Conservation (phyloP, 1,139 yeast genomes). For the Saccharomycopsis phalli region DNA sequence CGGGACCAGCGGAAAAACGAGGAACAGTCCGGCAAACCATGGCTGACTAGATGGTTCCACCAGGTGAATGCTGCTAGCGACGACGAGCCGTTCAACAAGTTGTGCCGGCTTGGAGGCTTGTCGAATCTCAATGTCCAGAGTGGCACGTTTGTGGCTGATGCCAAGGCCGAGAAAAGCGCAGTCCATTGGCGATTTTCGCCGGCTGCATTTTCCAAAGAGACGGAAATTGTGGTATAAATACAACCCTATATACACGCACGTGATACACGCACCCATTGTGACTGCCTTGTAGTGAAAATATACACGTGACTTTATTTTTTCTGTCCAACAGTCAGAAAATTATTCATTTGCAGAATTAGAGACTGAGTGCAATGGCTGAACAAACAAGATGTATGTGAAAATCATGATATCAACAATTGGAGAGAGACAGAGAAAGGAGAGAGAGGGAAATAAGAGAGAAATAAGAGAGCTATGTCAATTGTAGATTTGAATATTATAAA, state of each 20-base stretch:
- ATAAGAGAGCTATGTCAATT: too few relatives aligned
- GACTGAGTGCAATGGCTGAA: constrained; percentile 17
- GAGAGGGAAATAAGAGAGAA: neutral
- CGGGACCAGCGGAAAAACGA: constrained; percentile 73
- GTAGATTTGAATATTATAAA: too few relatives aligned
- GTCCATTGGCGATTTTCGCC: constrained; percentile 62
- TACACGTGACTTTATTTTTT: neutral
- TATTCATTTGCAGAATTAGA: neutral
- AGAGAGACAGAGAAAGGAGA: neutral
- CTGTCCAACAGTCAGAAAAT: neutral
- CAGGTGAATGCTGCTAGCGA: constrained; percentile 37
- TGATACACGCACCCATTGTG: neutral
- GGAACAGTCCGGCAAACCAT: constrained; percentile 45
- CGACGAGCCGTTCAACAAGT: constrained; percentile 35
- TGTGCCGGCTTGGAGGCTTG: constrained; percentile 47
- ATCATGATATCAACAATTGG: neutral
- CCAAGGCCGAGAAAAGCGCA: constrained; percentile 39
- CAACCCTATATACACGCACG: neutral
- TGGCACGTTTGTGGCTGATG: constrained; percentile 43
- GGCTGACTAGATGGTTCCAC: constrained; percentile 80
- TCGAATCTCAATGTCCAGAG: constrained; percentile 60
- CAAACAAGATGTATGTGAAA: constrained; percentile 20
- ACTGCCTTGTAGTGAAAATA: neutral
- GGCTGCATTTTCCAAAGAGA: constrained; percentile 48
- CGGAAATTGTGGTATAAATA: constrained; percentile 35